A percentile compares a stretch with the other conserved stretches of the same genome.
phyloP scores from a whole-genome alignment of 257 asterid species.

The Jaltomata sinuosa region DNA sequence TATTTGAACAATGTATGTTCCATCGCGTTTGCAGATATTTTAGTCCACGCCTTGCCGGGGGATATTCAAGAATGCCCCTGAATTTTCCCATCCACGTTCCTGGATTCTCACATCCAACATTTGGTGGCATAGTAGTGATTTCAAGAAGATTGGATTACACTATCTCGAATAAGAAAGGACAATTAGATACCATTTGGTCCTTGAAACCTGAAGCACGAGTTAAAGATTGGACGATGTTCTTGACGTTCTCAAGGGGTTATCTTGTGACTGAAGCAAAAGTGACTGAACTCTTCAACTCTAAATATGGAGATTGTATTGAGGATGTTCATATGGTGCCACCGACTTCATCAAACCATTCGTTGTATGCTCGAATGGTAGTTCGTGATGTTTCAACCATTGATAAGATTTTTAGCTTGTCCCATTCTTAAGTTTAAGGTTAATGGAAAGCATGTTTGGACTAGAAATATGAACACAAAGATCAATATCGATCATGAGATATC shows the following conservation, averaged over 20 bases:
- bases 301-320: conserved; percentile 13
- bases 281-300: background rate
- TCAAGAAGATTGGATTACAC: background rate
- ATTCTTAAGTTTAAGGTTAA: no score
- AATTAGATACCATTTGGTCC: background rate
- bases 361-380: no score
- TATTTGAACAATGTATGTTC: conserved; percentile 4
- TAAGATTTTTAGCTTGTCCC: no score
- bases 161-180: background rate
- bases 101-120: conserved; percentile 15
- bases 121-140: background rate
- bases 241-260: conserved; percentile 13
- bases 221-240: conserved; percentile 8
- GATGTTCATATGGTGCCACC: background rate
- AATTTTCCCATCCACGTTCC: background rate
- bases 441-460: no score
- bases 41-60: background rate
- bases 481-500: no score
- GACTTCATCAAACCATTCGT: background rate
- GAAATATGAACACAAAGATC: no score
- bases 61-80: background rate
- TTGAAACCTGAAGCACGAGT: background rate
- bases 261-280: no score
- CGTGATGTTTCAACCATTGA: no score
- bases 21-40: background rate